A percentile compares a stretch with the other conserved stretches of the same genome.
phyloP scores from a whole-genome alignment of 371 early-diverging fungal genomes.

The Mortierella sp. region DNA sequence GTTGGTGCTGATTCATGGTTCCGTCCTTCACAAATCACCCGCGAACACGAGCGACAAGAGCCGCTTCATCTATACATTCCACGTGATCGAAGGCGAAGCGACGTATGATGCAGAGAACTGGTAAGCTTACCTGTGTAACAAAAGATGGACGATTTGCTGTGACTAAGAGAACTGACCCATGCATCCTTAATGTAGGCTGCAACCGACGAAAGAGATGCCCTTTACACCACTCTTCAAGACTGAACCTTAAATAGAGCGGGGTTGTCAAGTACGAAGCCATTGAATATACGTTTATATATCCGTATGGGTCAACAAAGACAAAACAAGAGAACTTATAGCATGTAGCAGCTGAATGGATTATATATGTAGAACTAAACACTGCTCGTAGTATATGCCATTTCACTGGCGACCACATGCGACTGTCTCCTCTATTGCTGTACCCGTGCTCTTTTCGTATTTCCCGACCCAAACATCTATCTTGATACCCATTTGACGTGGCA shows the following conservation, averaged over 20 bases:
- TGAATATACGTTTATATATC: too few relatives aligned
- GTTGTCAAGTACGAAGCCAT: too few relatives aligned
- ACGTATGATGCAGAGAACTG: constrained; percentile 78
- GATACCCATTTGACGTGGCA: too few relatives aligned
- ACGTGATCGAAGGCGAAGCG: constrained; percentile 84
- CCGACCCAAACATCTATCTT: too few relatives aligned
- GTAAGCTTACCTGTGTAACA: constrained; percentile 32
- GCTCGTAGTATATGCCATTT: too few relatives aligned
- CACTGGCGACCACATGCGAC: too few relatives aligned
- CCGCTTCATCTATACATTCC: constrained; percentile 95
- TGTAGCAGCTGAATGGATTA: too few relatives aligned
- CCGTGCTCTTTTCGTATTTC: too few relatives aligned
- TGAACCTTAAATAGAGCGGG: constrained; percentile 18
- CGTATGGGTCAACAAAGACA: too few relatives aligned
- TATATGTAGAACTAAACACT: too few relatives aligned
- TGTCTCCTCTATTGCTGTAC: too few relatives aligned
- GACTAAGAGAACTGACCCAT: neutral
- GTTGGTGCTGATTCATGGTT: constrained; percentile 92
- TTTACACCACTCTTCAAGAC: constrained; percentile 46
- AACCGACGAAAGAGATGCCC: constrained; percentile 51
- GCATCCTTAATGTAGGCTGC: constrained; percentile 32
- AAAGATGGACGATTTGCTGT: neutral
- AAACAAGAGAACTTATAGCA: too few relatives aligned
- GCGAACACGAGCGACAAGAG: constrained; percentile 82
- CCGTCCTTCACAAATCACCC: constrained; percentile 85